Conservation (phyloP, 1,284 basidiomycete genomes). For the Austroboletus sp. region DNA sequence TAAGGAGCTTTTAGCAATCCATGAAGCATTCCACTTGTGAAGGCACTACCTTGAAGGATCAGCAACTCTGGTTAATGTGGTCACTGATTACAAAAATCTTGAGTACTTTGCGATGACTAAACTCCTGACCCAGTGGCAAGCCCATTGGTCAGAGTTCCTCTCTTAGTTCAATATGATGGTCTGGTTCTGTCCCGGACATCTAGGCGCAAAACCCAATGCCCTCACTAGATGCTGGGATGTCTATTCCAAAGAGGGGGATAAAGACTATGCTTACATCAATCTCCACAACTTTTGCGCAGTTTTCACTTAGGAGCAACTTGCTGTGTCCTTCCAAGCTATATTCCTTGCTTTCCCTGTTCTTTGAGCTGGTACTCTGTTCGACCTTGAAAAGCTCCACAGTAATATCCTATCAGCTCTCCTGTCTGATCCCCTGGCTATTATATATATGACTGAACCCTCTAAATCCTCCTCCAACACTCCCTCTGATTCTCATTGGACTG, state of each 20-base stretch:
- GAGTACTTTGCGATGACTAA: conserved; percentile 10
- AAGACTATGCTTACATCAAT: too few species aligned
- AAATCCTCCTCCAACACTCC: too few species aligned
- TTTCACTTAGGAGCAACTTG: too few species aligned
- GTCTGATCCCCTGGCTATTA: too few species aligned
- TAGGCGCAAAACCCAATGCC: not conserved
- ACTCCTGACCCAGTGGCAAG: not conserved
- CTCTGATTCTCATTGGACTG: not conserved
- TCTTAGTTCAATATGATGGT: not conserved
- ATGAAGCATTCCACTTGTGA: not conserved
- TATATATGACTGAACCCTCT: too few species aligned
- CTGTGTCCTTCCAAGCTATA: too few species aligned
- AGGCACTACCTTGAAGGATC: not conserved
- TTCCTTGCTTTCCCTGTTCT: too few species aligned
- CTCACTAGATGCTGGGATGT: too few species aligned
- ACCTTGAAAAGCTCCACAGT: not conserved
- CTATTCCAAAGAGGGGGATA: too few species aligned
- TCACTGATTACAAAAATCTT: conserved; percentile 16
- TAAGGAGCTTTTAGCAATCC: not conserved
- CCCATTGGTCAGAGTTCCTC: not conserved
- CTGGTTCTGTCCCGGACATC: not conserved
- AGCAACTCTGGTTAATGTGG: conserved; percentile 3
- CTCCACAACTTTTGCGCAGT: too few species aligned
- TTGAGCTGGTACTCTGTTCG: too few species aligned
- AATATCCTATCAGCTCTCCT: too few species aligned